These are phyloP conservation scores for Sesbania bispinosa DNA, from an alignment of 306 rosid species.

Conservation along the genomic window DNA sequence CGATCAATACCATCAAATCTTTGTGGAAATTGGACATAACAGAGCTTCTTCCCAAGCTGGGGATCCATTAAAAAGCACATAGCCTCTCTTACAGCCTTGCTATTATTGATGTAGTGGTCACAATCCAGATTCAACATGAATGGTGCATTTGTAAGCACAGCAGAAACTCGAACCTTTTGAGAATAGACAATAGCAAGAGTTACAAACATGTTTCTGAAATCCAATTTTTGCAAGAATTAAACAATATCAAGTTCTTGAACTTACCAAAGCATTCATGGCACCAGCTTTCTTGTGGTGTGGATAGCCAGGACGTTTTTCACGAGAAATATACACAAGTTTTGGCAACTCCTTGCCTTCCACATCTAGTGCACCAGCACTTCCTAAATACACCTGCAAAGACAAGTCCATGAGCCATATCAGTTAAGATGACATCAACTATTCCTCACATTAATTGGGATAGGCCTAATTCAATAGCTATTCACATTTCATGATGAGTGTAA, in stretches of 20 bases:
- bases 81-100: slow-evolving; percentile 90
- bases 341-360: slow-evolving; percentile 80
- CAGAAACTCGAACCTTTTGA: slow-evolving; percentile 58
- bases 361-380: slow-evolving; percentile 51
- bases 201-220: not conserved
- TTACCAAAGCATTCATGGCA: slow-evolving; percentile 90
- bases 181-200: slow-evolving; percentile 21
- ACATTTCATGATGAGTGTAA: slow-evolving; percentile 5
- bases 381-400: slow-evolving; percentile 44
- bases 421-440: not conserved
- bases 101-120: slow-evolving; percentile 78
- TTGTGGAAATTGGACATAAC: slow-evolving; percentile 95
- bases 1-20: slow-evolving; percentile 96
- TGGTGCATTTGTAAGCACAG: slow-evolving; percentile 84
- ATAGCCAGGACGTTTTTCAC: slow-evolving; percentile 86
- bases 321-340: slow-evolving; percentile 75
- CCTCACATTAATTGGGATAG: not conserved
- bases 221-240: not conserved
- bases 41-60: slow-evolving; percentile 66
- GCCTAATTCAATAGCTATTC: not conserved
- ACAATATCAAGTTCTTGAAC: slow-evolving; percentile 18
- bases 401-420: slow-evolving; percentile 4
- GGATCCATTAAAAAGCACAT: slow-evolving; percentile 96
- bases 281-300: slow-evolving; percentile 97
- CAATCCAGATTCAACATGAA: slow-evolving; percentile 91